Evolutionary conservation across 2,329 filamentous ascomycete species (phyloP).

Genomic region (Venturiaceae sp.): DNA sequence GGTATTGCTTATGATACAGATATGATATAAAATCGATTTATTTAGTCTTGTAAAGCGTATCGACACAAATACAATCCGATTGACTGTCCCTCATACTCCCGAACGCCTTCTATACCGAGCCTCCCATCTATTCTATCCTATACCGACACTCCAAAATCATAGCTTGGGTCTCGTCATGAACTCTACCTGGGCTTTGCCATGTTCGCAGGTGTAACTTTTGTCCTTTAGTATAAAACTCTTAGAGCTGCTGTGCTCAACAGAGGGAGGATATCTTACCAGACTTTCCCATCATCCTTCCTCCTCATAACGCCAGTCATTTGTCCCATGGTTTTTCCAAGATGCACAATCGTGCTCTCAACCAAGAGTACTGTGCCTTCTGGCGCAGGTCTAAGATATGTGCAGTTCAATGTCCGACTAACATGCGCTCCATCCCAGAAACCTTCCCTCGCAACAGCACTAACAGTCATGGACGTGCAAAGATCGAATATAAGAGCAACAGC

Average conservation of each 20-base stretch:
- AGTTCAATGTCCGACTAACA: slow-evolving; percentile 32
- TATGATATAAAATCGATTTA: background rate
- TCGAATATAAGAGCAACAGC: slow-evolving; percentile 46
- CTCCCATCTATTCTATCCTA: background rate
- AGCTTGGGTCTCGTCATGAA: background rate
- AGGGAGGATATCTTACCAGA: too few relatives aligned
- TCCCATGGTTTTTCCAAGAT: slow-evolving; percentile 31
- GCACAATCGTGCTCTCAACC: slow-evolving; percentile 34
- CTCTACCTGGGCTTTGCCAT: slow-evolving; percentile 22
- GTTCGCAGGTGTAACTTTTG: slow-evolving; percentile 30
- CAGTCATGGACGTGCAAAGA: slow-evolving; percentile 36
- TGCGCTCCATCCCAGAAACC: slow-evolving; percentile 35
- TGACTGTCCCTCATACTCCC: background rate
- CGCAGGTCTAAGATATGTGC: slow-evolving; percentile 34
- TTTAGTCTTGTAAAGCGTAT: too few relatives aligned
- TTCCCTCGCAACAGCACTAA: slow-evolving; percentile 19
- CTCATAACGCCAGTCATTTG: slow-evolving; percentile 30
- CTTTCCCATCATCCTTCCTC: slow-evolving; percentile 22
- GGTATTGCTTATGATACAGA: background rate
- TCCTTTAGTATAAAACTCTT: too few relatives aligned
- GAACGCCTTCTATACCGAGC: background rate
- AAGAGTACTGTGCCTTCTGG: slow-evolving; percentile 27
- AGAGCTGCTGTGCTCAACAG: too few relatives aligned
- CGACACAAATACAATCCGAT: too few relatives aligned
- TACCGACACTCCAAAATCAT: background rate